Percentiles rank a stretch among this genome's conserved stretches.
These are phyloP conservation scores for Naganishia kalamii DNA, from an alignment of 768 basidiomycete genomes.

Conservation along the genomic window DNA sequence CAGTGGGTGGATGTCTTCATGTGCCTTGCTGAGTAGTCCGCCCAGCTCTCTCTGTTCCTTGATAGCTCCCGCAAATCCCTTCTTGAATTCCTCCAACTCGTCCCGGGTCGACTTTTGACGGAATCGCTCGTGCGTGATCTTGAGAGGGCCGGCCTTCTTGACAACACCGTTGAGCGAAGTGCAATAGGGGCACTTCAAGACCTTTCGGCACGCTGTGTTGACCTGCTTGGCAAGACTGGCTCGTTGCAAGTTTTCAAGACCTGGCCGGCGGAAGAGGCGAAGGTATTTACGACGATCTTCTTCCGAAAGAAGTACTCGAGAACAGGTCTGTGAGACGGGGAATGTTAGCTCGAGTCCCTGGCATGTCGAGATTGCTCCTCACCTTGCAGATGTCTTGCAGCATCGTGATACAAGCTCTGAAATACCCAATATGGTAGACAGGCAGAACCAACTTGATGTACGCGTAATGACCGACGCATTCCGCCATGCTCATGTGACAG, in stretches of 20 bases:
- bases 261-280: slow-evolving; percentile 80
- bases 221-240: slow-evolving; percentile 75
- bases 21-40: slow-evolving; percentile 75
- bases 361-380: slow-evolving; percentile 24
- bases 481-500: slow-evolving; percentile 80
- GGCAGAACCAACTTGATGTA: slow-evolving; percentile 96
- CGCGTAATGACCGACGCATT: slow-evolving; percentile 97
- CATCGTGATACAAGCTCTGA: slow-evolving; percentile 87
- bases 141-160: slow-evolving; percentile 83
- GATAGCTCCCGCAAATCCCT: slow-evolving; percentile 70
- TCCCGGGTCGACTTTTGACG: slow-evolving; percentile 79
- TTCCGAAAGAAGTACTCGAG: slow-evolving; percentile 81
- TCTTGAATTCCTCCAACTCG: slow-evolving; percentile 80
- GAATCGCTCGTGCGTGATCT: slow-evolving; percentile 97
- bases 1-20: slow-evolving; percentile 89
- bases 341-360: neutral
- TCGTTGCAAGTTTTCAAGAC: slow-evolving; percentile 87
- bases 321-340: slow-evolving; percentile 58
- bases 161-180: slow-evolving; percentile 88
- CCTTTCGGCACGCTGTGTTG: slow-evolving; percentile 78
- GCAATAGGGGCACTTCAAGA: slow-evolving; percentile 87
- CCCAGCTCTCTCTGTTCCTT: slow-evolving; percentile 81
- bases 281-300: slow-evolving; percentile 75
- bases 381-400: slow-evolving; percentile 98
- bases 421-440: slow-evolving; percentile 97